Percentiles rank a stretch among this genome's conserved stretches.
Conservation (phyloP, 1,284 basidiomycete genomes). For the Fomitopsis palustris region DNA sequence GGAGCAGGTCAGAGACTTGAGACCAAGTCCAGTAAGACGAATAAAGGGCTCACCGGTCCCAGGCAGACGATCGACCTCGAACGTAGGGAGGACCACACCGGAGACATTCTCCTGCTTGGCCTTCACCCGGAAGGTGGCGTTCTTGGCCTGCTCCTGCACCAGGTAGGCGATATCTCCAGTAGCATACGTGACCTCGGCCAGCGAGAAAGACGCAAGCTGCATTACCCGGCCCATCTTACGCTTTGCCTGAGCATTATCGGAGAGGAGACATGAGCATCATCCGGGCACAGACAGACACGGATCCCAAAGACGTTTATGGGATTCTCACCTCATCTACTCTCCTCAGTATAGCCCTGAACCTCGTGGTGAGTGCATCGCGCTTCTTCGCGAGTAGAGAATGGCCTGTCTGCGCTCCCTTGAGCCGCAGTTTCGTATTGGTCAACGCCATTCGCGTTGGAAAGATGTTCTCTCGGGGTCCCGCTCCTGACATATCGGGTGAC, state of each 20-base stretch:
- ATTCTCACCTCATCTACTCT: conserved; percentile 88
- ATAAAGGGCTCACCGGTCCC: conserved; percentile 62
- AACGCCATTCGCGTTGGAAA: conserved; percentile 96
- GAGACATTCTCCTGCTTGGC: conserved; percentile 98
- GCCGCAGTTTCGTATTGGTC: conserved; percentile 88
- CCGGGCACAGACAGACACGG: neutral
- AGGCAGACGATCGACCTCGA: conserved; percentile 83
- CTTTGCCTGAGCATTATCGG: conserved; percentile 79
- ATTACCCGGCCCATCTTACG: conserved; percentile 99
- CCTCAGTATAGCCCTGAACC: conserved; percentile 86
- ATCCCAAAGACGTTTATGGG: neutral
- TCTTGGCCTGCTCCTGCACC: conserved; percentile 88
- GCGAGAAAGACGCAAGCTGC: conserved; percentile 97
- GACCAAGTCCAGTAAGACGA: neutral
- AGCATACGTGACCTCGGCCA: conserved; percentile 97
- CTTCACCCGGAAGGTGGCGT: conserved; percentile 89
- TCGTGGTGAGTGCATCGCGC: conserved; percentile 90
- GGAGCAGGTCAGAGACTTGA: neutral
- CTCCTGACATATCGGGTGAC: conserved; percentile 68
- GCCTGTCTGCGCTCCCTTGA: conserved; percentile 97
- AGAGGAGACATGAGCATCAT: neutral
- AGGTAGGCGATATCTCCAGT: conserved; percentile 98
- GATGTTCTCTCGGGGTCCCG: conserved; percentile 85
- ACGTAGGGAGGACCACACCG: conserved; percentile 95
- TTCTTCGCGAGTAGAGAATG: conserved; percentile 98